These are phyloP conservation scores for Luffa aegyptiaca DNA, from an alignment of 306 rosid genomes.

Conservation along the genomic window DNA sequence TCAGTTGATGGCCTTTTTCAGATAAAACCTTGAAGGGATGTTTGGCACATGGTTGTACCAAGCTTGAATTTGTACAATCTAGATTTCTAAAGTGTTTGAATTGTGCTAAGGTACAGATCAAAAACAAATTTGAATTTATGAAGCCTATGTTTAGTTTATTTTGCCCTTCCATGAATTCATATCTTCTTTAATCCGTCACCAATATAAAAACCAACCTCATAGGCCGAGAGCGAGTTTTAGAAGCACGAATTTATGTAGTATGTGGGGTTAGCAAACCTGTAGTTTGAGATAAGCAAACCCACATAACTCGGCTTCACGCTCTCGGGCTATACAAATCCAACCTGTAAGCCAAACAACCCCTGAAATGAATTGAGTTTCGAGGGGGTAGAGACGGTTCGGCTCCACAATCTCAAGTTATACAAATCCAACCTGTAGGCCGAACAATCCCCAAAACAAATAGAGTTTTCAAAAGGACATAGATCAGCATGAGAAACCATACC, in stretches of 20 bases:
- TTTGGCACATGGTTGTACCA: not conserved
- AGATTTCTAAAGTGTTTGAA: not conserved
- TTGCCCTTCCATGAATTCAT: not conserved
- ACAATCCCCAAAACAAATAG: not conserved
- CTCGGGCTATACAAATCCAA: not conserved
- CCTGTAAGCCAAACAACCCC: not conserved
- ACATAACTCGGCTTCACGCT: not conserved
- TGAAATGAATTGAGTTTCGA: not conserved
- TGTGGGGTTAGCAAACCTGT: not conserved
- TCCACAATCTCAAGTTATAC: not conserved
- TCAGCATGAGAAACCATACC: conserved; percentile 31
- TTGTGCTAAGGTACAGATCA: not conserved
- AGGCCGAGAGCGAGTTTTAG: not conserved
- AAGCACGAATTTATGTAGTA: not conserved
- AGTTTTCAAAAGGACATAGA: not conserved
- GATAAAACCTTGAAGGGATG: not conserved
- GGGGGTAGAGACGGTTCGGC: not conserved
- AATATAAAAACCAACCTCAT: not conserved
- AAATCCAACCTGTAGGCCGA: not conserved
- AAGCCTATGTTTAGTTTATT: not conserved
- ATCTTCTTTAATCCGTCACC: not conserved
- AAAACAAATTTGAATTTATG: not conserved
- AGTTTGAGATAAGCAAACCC: not conserved
- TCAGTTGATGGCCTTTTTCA: not conserved
- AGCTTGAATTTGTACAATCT: not conserved